Evolutionary conservation across 257 asterid genomes (phyloP), one percentile per base, ranked within the genome.

Genomic region (Cruciata laevipes): DNA sequence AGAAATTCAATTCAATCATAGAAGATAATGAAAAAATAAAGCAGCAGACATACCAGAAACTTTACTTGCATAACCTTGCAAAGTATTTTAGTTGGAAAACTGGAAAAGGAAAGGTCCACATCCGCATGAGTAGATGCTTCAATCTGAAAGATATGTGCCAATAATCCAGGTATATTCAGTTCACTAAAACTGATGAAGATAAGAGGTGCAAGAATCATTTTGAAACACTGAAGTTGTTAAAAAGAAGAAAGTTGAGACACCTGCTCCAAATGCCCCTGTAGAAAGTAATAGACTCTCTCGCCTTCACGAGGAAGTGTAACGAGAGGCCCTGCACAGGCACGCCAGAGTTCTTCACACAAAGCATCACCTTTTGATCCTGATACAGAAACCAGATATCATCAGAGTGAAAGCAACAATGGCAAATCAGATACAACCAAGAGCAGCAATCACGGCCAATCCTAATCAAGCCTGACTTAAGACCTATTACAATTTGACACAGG

Each of bases 251-350:
- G 30, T 68, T 59, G 70, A 20, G 65, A 7, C 70, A 88, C 98
- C 96, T 92, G 98, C 77, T 93, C 98, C 97, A 93, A 87, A 83
- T 93, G 97, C 68, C 98, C 98, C 70, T 93, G 97, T 4, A 97
- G 98, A 71, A 81, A 93, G 81, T 93, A 93, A 73, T 87, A 93
- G 66, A 87, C 96, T 51, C 90, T 84, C 77, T 88, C 98, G 13
- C 90, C 90, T 76, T 90, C 87, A 75, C 90, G 87, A 57, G 98
- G 98, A 76, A 93, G 84, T 12, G 79, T 77, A 59, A 93, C 96
- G 65, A 93, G 97, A 63, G 98, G 95, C 35, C 98, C 98, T 47
- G 98, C 98, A 81, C 98, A 93, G 61, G 97, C 95, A 81, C 86
- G 87, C 98, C 98, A 93, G 11, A 93, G 94, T 78, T 90, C 94